Conservation (phyloP, 1,284 basidiomycete species). For the Sanghuangporus weigelae region DNA sequence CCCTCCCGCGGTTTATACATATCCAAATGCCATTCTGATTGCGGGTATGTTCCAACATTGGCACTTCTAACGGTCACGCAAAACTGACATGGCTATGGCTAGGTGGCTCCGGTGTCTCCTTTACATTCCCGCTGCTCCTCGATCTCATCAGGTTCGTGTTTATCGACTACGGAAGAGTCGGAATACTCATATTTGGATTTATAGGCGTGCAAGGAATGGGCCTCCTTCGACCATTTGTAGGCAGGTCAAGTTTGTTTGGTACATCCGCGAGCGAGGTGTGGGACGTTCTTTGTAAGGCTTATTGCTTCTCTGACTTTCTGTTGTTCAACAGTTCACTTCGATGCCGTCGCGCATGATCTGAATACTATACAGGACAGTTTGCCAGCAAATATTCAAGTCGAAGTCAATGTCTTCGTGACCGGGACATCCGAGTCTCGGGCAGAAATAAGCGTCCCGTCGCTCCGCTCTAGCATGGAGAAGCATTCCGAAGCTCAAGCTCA, state of each 20-base stretch:
- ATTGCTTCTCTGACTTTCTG: neutral
- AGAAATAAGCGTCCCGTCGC: neutral
- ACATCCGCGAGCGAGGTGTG: slow-evolving; percentile 29
- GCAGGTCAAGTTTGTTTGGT: slow-evolving; percentile 33
- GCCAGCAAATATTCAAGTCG: neutral
- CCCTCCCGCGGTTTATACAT: slow-evolving; percentile 31
- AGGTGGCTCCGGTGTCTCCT: slow-evolving; percentile 35
- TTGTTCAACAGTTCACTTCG: slow-evolving; percentile 25
- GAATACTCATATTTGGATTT: neutral
- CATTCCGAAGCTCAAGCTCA: neutral
- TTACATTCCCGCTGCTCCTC: slow-evolving; percentile 32
- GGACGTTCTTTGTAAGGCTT: neutral
- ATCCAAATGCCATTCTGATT: slow-evolving; percentile 30
- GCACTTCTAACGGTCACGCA: neutral
- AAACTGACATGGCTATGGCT: neutral
- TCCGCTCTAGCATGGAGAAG: neutral
- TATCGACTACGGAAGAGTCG: neutral
- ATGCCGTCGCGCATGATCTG: slow-evolving; percentile 29
- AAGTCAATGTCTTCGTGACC: slow-evolving; percentile 11
- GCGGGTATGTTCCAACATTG: slow-evolving; percentile 26
- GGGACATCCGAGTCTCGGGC: neutral
- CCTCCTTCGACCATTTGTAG: slow-evolving; percentile 19
- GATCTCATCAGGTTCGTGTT: slow-evolving; percentile 28
- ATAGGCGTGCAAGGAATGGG: neutral
- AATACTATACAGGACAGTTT: neutral